These are phyloP conservation scores for Cladosporium sp. DNA, from an alignment of 2,329 filamentous ascomycete species.

Conservation along the genomic window DNA sequence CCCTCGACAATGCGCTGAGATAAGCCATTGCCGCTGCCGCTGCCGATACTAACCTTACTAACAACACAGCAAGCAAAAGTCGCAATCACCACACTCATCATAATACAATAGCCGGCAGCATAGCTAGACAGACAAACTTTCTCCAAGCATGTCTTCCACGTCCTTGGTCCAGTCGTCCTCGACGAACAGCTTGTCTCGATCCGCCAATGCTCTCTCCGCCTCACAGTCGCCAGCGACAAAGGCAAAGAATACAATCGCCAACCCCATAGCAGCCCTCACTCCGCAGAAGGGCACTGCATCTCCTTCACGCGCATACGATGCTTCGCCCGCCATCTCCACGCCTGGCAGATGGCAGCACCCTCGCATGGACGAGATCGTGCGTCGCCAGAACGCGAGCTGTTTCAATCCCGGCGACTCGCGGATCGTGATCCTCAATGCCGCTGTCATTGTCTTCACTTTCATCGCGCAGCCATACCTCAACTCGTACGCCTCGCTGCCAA, in stretches of 20 bases:
- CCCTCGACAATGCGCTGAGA: not conserved
- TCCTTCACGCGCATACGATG: constrained; percentile 3
- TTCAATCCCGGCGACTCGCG: constrained; percentile 76
- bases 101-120: not conserved
- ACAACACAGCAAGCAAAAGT: constrained; percentile 5
- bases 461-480: constrained; percentile 38
- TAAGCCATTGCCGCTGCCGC: constrained; percentile 1
- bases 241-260: not conserved
- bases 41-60: constrained; percentile 12
- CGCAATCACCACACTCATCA: not conserved
- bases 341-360: constrained; percentile 86
- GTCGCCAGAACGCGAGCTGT: constrained; percentile 69
- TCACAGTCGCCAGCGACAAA: constrained; percentile 3
- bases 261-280: not conserved
- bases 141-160: constrained; percentile 24
- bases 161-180: constrained; percentile 14
- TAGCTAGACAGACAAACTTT: not conserved
- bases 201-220: not conserved
- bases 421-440: constrained; percentile 64
- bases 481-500: constrained; percentile 17
- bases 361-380: constrained; percentile 78
- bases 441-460: constrained; percentile 50
- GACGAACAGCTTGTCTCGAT: not conserved
- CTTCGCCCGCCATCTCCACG: constrained; percentile 21
- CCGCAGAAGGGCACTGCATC: constrained; percentile 1